Base-by-base conservation (phyloP, 1,284 basidiomycete species). In the Porodaedalea pini region DNA sequence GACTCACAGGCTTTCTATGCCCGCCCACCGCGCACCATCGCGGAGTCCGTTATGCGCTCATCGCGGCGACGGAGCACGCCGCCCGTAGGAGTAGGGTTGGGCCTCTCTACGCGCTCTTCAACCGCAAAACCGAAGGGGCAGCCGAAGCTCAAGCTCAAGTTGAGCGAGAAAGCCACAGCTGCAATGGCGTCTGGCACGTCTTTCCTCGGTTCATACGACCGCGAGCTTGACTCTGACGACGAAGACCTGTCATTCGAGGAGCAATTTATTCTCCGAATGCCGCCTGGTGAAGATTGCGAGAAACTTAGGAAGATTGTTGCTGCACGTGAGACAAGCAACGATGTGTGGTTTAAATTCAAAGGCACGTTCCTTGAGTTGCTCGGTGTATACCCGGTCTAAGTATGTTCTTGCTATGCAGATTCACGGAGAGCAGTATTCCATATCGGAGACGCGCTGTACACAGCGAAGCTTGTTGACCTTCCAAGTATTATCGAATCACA, bases 331-430 rank as follows among this genome's bases (percentile, higher is more conserved):
- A 79, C 93, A 29, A 75, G 81, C 8, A 82, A 89, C 64, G 94
- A 97, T 65, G 84, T 98, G 8, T 98, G 92, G 90, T 95, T 99
- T 81, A 98, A 97, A 74, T 98, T 99, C 72, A 94, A 98, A 74
- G 94, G 93, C 91, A 63, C 58, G 77, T 66, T 7, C 2, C 1
- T 8, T 57, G 23, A 11, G 8, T 19, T 19, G 15, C 21, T 25
- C 31, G 41, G n/a, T n/a, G n/a, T n/a, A n/a, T 31, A 31, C 27
- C 25, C 11, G 25, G 2, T 47, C 45, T 31, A 13, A 7, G 15
- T 41, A 39, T 10, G 13, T 11, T 43, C 15, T 53, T 36, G 10
- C n/a, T 27, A 53, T 54, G 4, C 17, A 95, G 96, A 99, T 71
- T 92, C 95, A 52, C 82, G 97, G 49, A 76, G 97, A 64, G 97